Percentiles rank a stretch among this genome's conserved stretches.
Evolutionary conservation across 2,329 filamentous ascomycete genomes (phyloP).

Genomic region (Chalaropsis ovoidea): DNA sequence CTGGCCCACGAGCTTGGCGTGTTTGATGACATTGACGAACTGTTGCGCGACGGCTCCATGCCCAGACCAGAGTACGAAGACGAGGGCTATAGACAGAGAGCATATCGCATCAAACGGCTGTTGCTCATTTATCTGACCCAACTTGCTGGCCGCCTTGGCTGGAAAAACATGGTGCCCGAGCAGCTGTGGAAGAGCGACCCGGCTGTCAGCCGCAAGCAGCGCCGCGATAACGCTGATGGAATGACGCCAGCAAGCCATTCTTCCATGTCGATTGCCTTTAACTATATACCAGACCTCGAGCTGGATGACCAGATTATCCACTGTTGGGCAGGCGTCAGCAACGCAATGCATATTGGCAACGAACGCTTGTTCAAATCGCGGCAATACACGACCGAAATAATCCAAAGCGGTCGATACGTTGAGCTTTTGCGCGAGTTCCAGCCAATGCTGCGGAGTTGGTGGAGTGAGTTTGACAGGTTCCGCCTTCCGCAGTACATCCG

Average conservation of each 20-base stretch:
- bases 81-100: slow-evolving; percentile 64
- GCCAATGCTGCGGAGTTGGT: slow-evolving; percentile 69
- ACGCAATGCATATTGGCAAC: slow-evolving; percentile 84
- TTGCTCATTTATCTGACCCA: slow-evolving; percentile 87
- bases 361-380: slow-evolving; percentile 78
- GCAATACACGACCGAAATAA: slow-evolving; percentile 78
- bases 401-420: slow-evolving; percentile 75
- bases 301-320: slow-evolving; percentile 63
- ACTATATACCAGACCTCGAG: slow-evolving; percentile 56
- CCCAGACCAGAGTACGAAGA: slow-evolving; percentile 60
- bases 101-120: slow-evolving; percentile 71
- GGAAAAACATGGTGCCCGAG: slow-evolving; percentile 86
- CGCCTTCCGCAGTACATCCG: slow-evolving; percentile 54
- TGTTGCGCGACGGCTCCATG: slow-evolving; percentile 49
- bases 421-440: slow-evolving; percentile 71
- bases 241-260: slow-evolving; percentile 53
- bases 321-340: slow-evolving; percentile 89
- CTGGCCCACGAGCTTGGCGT: slow-evolving; percentile 89
- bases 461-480: slow-evolving; percentile 69
- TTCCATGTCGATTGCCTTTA: slow-evolving; percentile 48
- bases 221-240: slow-evolving; percentile 41
- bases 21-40: slow-evolving; percentile 78
- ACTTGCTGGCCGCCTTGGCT: slow-evolving; percentile 81
- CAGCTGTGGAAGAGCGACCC: slow-evolving; percentile 49
- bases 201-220: slow-evolving; percentile 41